phyloP scores from a whole-genome alignment of 2,329 filamentous ascomycete species.

The Venturiaceae sp. region DNA sequence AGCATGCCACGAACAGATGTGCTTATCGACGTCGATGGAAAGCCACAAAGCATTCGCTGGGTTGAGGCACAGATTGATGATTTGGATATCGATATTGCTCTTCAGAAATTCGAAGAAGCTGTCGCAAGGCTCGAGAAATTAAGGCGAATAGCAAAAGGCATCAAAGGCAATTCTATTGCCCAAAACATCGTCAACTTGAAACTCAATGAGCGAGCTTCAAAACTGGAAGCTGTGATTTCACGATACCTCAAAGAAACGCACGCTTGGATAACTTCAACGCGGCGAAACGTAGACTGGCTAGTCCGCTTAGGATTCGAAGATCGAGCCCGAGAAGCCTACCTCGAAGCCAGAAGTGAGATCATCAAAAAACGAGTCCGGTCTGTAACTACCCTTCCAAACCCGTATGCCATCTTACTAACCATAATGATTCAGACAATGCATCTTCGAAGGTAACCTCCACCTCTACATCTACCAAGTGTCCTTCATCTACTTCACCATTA shows the following conservation, averaged over 20 bases:
- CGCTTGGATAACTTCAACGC: conserved; percentile 66
- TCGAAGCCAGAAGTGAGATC: conserved; percentile 65
- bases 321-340: conserved; percentile 75
- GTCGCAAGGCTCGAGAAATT: conserved; percentile 80
- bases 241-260: conserved; percentile 71
- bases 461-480: conserved; percentile 92
- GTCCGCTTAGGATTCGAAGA: conserved; percentile 84
- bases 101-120: conserved; percentile 79
- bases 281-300: conserved; percentile 74
- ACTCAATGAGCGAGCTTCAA: conserved; percentile 72
- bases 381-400: conserved; percentile 1
- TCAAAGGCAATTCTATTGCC: conserved; percentile 78
- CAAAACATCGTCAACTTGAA: conserved; percentile 91
- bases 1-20: conserved; percentile 58
- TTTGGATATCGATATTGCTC: conserved; percentile 88
- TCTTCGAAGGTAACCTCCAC: conserved; percentile 88
- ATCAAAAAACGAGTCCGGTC: conserved; percentile 79
- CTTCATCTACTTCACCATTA: conserved; percentile 90
- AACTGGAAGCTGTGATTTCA: conserved; percentile 66
- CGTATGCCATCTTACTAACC: not conserved
- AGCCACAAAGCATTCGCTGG: conserved; percentile 92
- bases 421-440: conserved; percentile 59
- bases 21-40: conserved; percentile 91
- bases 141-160: conserved; percentile 63
- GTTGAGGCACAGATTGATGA: conserved; percentile 93